Base-by-base conservation (phyloP, 768 basidiomycete species). In the Boletus barrowsii region DNA sequence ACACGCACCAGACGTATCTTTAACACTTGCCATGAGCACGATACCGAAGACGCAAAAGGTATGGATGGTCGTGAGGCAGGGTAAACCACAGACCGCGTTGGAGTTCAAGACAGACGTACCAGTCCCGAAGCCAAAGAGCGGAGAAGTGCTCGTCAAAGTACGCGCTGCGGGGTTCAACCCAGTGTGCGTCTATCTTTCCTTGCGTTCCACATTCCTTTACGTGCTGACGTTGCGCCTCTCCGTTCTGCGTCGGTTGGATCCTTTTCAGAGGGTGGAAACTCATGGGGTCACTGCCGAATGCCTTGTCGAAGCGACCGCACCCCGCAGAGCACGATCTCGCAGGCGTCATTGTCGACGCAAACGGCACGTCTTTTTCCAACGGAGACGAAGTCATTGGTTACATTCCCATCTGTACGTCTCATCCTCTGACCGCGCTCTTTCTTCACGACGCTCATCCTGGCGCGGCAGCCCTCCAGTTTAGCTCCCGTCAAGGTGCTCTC, bases 311-410 rank as follows among this genome's bases (percentile, higher is more conserved):
- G 10, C 73, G 81, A 24, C 86, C 87, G 1, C 70, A 77, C 30
- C 71, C 81, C 1, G 74, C 83, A 29, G 88, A 86, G 60, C 63
- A 75, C 48, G 90, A 92, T 60, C 68, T 89, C 29, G 69, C 86
- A 0, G 90, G 90, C 4, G 72, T 80, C 5, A 70, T 92, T 13
- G 82, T 79, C 15, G 78, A 82, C 53, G 68, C 76, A 1, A 83
- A 83, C 56, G 78, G 74, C 18, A 75, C 81, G 0, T 72, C 73
- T 7, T 83, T 86, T 61, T 68, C 72, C 3, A 65, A 70, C 3
- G 88, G 89, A 1, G 85, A 90, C 55, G 73, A 79, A 41, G 81
- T 92, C 4, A 84, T 82, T 62, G 90, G 87, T 0, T 76, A 73
- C 47, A 74, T 82, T 10, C 65, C 77, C 2, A 58, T 73, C 3